Conservation (phyloP, 2,329 filamentous ascomycete genomes). For the Juglanconis sp. region DNA sequence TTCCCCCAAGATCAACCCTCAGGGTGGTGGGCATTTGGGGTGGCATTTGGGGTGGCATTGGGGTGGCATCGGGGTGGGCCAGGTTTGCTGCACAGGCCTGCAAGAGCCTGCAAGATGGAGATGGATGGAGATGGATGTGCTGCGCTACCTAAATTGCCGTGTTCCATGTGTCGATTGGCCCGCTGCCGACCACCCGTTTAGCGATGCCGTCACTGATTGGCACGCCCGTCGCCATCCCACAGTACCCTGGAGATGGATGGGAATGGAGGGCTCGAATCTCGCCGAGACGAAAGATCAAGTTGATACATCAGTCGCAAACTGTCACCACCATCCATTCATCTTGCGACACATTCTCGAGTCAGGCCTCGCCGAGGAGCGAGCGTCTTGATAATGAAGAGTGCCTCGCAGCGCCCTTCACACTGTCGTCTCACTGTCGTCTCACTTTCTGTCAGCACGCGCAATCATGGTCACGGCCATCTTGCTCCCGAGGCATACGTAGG, state of each 20-base stretch:
- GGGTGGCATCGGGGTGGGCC: conserved; percentile 1
- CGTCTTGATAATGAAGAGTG: not conserved
- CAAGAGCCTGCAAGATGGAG: conserved; percentile 10
- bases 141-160: conserved; percentile 1
- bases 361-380: not conserved
- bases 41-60: not conserved
- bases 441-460: not conserved
- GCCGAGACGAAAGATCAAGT: not conserved
- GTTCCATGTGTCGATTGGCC: not conserved
- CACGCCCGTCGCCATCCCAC: not conserved
- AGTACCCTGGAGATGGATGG: not conserved
- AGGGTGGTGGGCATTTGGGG: not conserved
- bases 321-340: not conserved
- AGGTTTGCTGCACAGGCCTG: conserved; percentile 5
- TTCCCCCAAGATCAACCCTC: not conserved
- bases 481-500: not conserved
- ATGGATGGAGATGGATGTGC: not conserved
- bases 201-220: conserved; percentile 5
- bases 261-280: not conserved
- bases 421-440: no score
- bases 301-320: not conserved
- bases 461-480: not conserved
- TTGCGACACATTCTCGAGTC: not conserved
- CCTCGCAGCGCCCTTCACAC: no score
- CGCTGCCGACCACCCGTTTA: conserved; percentile 9